Percentiles rank a stretch among this genome's conserved stretches.
phyloP scores from a whole-genome alignment of 2,329 filamentous ascomycete species.

The Colletotrichum phormii region DNA sequence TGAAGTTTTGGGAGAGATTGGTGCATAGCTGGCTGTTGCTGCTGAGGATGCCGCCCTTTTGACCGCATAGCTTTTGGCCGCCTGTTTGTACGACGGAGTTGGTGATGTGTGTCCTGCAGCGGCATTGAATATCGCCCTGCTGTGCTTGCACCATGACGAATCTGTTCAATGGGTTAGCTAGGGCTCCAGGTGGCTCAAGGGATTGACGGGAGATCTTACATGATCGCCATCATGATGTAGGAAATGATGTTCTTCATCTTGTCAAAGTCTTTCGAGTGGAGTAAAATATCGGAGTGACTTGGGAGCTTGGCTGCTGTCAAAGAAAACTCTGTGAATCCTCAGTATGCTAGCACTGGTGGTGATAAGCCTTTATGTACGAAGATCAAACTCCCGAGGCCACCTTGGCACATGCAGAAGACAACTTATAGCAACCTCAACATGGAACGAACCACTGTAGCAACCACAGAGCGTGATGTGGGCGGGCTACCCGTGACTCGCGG shows the following conservation, averaged over 20 bases:
- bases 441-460: not conserved
- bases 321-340: not conserved
- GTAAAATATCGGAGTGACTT: not conserved
- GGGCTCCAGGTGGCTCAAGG: not conserved
- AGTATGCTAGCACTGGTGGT: not conserved
- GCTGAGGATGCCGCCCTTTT: conserved; percentile 22
- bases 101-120: conserved; percentile 13
- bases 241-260: conserved; percentile 20
- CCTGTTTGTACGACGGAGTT: conserved; percentile 16
- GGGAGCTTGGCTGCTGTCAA: not conserved
- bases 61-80: conserved; percentile 20
- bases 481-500: not conserved
- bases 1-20: conserved; percentile 14
- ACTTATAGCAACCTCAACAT: not conserved
- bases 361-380: conserved; percentile 7
- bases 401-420: not conserved
- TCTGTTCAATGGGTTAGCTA: not conserved
- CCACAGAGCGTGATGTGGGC: not conserved
- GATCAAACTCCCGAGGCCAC: not conserved
- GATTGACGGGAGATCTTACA: conserved; percentile 6
- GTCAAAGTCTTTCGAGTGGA: not conserved
- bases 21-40: conserved; percentile 29
- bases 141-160: conserved; percentile 28
- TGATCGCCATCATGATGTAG: conserved; percentile 22
- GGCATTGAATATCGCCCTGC: conserved; percentile 28